Evolutionary conservation across 2,329 filamentous ascomycete genomes (phyloP), one percentile per base, ranked within the genome.

Genomic region (Monosporascus ibericus): DNA sequence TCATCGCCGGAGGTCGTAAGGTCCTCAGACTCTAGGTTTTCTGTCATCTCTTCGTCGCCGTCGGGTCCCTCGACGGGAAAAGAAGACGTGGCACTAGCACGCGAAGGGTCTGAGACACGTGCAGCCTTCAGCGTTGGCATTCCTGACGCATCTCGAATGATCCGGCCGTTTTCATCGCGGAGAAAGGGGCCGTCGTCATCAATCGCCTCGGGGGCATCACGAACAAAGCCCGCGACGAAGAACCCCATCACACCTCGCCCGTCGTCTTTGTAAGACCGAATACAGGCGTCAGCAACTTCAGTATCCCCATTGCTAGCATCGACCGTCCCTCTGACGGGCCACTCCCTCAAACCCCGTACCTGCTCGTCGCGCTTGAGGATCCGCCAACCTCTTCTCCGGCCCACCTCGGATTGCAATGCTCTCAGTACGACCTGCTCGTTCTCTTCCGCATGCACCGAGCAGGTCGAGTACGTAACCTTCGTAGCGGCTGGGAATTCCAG

Each of bases 401-500:
- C 91, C 11, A 88, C 69, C 0, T 82, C 73, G 0, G 89, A 92
- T 6, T 70, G 68, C 38, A 97, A 73, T 1, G 90, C 87, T 47
- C 80, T 78, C 52, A 86, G 70, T 0, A 96, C 90, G 0, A 97
- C 92, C 2, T 79, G 72, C 70, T 99, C 94, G 62, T 99, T 97
- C 68, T 99, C 94, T 58, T 88, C 81, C 0, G 82, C 80, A 66
- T 97, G 86, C 2, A 96, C 74, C 0, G 92, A 97, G 67, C 94
- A 99, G 0, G 94, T 97, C 36, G 91, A 96, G 67, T 97, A 99
- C 0, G 90, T 92, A 44, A 97, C 85, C 58, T 83, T 86, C 14
- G 68, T 78, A 0, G 90, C 90, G 1, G 79, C 76, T 0, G 90
- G 86, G 61, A 97, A 99, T 22, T 74, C 71, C 70, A 97, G 86